A percentile compares a stretch with the other conserved stretches of the same genome.
These are phyloP conservation scores for Pyrus betulifolia DNA, from an alignment of 306 rosid genomes.

Conservation along the genomic window DNA sequence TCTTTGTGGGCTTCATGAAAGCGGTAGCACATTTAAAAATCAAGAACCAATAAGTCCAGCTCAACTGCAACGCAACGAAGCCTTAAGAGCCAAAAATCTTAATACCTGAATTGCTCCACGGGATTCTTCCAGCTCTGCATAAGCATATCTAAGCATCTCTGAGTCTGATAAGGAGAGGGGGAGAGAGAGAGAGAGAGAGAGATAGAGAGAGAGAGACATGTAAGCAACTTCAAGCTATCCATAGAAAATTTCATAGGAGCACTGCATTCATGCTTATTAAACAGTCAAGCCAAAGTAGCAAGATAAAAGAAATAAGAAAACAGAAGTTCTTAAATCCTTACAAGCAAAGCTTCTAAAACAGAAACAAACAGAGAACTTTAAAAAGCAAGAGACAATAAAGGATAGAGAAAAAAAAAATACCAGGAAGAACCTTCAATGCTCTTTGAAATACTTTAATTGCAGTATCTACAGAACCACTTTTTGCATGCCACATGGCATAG, in stretches of 20 bases:
- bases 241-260: neutral
- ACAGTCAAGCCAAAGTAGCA: constrained; percentile 1
- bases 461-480: constrained; percentile 79
- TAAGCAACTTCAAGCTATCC: neutral
- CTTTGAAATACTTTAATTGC: constrained; percentile 97
- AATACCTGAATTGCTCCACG: constrained; percentile 92
- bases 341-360: no score
- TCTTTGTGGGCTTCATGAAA: constrained; percentile 80
- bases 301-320: constrained; percentile 4
- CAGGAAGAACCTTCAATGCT: constrained; percentile 92
- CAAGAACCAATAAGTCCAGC: constrained; percentile 6
- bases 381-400: constrained; percentile 11
- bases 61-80: neutral
- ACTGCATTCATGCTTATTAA: neutral
- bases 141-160: constrained; percentile 85
- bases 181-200: neutral
- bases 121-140: constrained; percentile 95
- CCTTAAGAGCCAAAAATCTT: constrained; percentile 6
- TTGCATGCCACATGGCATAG: constrained; percentile 95
- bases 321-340: neutral
- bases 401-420: constrained; percentile 31
- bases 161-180: constrained; percentile 41
- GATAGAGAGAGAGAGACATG: neutral
- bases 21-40: constrained; percentile 4
- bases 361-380: neutral